Percentiles rank a stretch among this genome's conserved stretches.
Conservation (phyloP, 495 filamentous ascomycete species). For the Daldinia loculata region DNA sequence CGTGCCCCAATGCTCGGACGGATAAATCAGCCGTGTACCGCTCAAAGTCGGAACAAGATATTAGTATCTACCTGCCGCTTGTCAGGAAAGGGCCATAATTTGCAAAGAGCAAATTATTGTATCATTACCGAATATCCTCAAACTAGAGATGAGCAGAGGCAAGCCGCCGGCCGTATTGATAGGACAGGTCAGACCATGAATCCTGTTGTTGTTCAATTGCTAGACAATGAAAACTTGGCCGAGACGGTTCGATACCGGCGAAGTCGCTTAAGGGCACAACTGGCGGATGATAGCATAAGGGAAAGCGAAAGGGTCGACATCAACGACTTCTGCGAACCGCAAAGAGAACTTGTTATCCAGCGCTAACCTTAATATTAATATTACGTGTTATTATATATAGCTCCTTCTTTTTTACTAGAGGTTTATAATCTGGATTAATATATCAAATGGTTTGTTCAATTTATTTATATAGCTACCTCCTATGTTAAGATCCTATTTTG, state of each 20-base stretch:
- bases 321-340: not conserved
- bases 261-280: not conserved
- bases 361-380: too few relatives aligned
- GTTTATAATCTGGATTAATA: too few relatives aligned
- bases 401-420: too few relatives aligned
- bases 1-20: not conserved
- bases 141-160: not conserved
- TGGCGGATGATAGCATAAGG: not conserved
- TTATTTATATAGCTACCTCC: not conserved
- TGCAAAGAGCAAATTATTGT: slow-evolving; percentile 24
- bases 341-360: too few relatives aligned
- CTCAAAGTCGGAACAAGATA: not conserved
- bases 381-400: too few relatives aligned
- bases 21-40: not conserved
- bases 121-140: slow-evolving; percentile 6
- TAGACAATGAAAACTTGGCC: not conserved
- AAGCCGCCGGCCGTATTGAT: slow-evolving; percentile 18
- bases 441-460: too few relatives aligned
- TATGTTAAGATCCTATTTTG: not conserved
- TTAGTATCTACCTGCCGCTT: slow-evolving; percentile 1
- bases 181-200: not conserved
- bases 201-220: slow-evolving; percentile 5
- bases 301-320: not conserved
- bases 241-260: slow-evolving; percentile 4
- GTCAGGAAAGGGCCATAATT: not conserved